Evolutionary conservation across 1,284 basidiomycete species (phyloP), one percentile per base, ranked within the genome.

Genomic region (Vanrija pseudolonga): DNA sequence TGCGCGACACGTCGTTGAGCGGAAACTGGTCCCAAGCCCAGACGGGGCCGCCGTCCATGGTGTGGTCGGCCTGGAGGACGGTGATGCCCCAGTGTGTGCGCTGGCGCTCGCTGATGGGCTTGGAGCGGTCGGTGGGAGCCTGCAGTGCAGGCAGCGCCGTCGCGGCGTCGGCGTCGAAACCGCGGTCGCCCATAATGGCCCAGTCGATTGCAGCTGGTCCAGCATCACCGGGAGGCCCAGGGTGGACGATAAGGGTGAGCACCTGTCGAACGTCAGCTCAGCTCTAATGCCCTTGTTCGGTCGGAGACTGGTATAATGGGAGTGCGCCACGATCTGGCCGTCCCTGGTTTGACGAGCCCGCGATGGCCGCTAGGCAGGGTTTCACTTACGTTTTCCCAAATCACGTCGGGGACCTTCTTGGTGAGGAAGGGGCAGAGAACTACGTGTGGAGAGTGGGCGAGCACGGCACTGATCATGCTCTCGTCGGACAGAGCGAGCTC

Each of bases 21-120:
- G 67, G 62, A 57, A 79, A 79, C 58, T 77, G 77, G 49, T 78
- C 77, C 62, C 76, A 80, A 3, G 78, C 78, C 78, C 78, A 79
- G 15, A 79, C 71, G 1, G 77, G 76, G 5, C 79, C 79, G 0
- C 72, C 76, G 63, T 79, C 79, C 40, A 80, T 68, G 18, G 77
- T 65, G 52, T 76, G 73, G 53, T 74, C 74, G 6, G 77, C 77
- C 56, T 78, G 78, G 26, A 79, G 71, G 22, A 78, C 76, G 12
- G 77, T 78, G 15, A 75, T 66, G 2, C 76, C 78, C 77, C 78
- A 78, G 61, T 79, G 76, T 4, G 67, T 63, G 44, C 73, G 49
- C 56, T 73, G 66, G 38, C 42, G 55, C 18, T 53, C 44, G 28
- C 48, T 46, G 39, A 59, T 24, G 14, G 62, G 51, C 32, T 40